Percentiles rank a stretch among this genome's conserved stretches.
phyloP scores from a whole-genome alignment of 2,329 filamentous ascomycete species.

The Neonectria neomacrospora region DNA sequence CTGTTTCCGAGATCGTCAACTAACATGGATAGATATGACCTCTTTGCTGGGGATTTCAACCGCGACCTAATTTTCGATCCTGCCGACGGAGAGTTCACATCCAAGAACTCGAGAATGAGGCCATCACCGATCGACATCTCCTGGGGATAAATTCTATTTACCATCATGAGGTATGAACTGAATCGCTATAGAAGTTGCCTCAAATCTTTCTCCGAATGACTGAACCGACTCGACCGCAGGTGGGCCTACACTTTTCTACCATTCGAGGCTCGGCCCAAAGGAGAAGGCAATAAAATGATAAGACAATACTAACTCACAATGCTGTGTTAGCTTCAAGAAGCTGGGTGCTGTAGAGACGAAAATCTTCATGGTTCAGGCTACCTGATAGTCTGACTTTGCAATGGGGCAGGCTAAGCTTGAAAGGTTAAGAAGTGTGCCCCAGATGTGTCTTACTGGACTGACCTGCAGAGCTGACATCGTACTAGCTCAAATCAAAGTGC shows the following conservation, averaged over 20 bases:
- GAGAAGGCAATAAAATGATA: neutral
- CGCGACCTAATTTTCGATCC: too few species aligned
- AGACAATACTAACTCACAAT: neutral
- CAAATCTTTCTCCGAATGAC: neutral
- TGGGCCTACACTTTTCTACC: neutral
- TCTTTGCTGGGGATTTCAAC: neutral
- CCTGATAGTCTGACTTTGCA: neutral
- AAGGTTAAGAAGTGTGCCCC: neutral
- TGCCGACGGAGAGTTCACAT: neutral
- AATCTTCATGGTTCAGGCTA: neutral
- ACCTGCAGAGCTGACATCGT: neutral
- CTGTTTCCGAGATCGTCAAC: neutral
- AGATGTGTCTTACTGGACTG: neutral
- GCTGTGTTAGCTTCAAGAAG: neutral
- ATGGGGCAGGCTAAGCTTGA: neutral
- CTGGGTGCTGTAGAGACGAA: neutral
- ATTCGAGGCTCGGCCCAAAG: neutral
- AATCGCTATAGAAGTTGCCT: neutral
- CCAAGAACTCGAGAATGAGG: neutral
- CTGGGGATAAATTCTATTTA: too few species aligned
- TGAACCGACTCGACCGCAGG: neutral
- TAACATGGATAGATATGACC: neutral
- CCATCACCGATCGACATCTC: neutral
- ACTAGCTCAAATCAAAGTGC: neutral
- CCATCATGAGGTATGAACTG: neutral